These are phyloP conservation scores for Amorphotheca resinae DNA, from an alignment of 495 filamentous ascomycete species.

Conservation along the genomic window DNA sequence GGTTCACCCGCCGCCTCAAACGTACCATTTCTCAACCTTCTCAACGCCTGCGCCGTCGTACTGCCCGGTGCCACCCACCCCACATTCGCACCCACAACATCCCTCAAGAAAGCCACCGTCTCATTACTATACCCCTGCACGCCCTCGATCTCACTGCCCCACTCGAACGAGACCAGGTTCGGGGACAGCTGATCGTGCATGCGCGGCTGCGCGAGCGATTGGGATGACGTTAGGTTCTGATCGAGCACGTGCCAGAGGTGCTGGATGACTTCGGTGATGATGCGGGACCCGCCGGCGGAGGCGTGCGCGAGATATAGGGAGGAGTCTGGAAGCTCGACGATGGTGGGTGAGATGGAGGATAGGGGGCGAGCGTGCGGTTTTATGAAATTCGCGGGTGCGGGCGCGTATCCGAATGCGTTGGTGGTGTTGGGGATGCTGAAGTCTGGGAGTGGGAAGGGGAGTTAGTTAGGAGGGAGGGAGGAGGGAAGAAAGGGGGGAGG, in stretches of 20 bases:
- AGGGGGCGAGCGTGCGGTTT: conserved; percentile 70
- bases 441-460: conserved; percentile 29
- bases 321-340: conserved; percentile 56
- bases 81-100: conserved; percentile 54
- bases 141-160: conserved; percentile 20
- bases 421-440: conserved; percentile 63
- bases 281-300: conserved; percentile 72
- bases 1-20: conserved; percentile 59
- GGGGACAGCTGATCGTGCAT: conserved; percentile 79
- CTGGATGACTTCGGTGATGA: conserved; percentile 76
- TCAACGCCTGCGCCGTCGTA: conserved; percentile 62
- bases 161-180: conserved; percentile 57
- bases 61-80: conserved; percentile 54
- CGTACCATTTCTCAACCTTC: conserved; percentile 56
- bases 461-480: conserved; percentile 1
- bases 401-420: conserved; percentile 77
- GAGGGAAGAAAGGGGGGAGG: too few species aligned
- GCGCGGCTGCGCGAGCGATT: conserved; percentile 54
- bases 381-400: conserved; percentile 70
- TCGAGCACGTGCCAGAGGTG: conserved; percentile 66
- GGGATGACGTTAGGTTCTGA: conserved; percentile 39
- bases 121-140: conserved; percentile 43
- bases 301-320: conserved; percentile 60
- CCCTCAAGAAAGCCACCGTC: conserved; percentile 51
- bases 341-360: conserved; percentile 66